Evolutionary conservation across 257 asterid species (phyloP), one percentile per base, ranked within the genome.

Genomic region (Solanum commersonii): DNA sequence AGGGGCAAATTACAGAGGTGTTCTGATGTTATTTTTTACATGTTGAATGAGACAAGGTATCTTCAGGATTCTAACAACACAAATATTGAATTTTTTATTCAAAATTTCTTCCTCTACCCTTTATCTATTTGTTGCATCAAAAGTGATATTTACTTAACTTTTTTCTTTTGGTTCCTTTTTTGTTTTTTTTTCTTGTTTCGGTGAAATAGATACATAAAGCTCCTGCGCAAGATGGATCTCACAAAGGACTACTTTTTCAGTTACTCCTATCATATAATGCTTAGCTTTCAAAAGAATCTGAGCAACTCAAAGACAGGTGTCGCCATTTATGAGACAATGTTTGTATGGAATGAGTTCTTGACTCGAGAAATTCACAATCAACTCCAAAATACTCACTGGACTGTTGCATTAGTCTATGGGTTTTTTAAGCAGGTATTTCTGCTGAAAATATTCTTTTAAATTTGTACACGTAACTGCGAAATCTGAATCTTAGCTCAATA

Each of bases 161-260:
- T 71, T 68, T 85, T 78, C 70, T 78, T 42, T 79, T 79, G 67
- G 37, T 79, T 79, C 67, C 38, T 79, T 11, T 79, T 78, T 76
- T 91, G 5, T 46, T 52, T 86, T 93, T 78, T 89, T 46, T 87
- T 91, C 83, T 92, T 90, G 42, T 88, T 85, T 89, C 90, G 90
- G 86, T 87, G 90, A 82, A 89, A 89, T 93, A 97, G 99, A 92
- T 97, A 95, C 96, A 93, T 92, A 95, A 95, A 96, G 97, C 99
- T 97, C 84, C 92, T 97, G 83, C 92, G 94, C 90, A 59, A 84
- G 0, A 91, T 97, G 99, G 99, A 97, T 92, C 98, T 97, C 87
- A 94, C 98, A 49, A 96, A 94, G 96, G 98, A 95, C 96, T 97
- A 95, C 96, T 95, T 90, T 92, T 96, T 95, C 94, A 97, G 99